Conservation (phyloP, 2,329 filamentous ascomycete species). For the Claviceps digitariae region DNA sequence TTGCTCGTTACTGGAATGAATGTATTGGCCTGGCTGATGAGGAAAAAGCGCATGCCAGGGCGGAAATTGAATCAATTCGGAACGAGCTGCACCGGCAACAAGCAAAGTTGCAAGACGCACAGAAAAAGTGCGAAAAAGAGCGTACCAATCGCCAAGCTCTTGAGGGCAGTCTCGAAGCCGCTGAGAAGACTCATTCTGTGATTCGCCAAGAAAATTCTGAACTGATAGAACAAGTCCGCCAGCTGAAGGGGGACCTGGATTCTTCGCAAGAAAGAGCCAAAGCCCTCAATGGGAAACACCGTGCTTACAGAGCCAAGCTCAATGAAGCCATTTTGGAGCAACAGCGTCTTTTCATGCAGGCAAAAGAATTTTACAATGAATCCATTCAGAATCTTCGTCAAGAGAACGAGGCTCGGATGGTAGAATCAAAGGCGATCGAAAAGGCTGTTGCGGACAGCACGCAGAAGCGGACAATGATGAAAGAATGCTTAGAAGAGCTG, state of each 20-base stretch:
- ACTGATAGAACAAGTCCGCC: slow-evolving; percentile 15
- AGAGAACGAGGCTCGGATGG: slow-evolving; percentile 15
- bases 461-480: slow-evolving; percentile 21
- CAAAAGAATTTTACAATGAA: slow-evolving; percentile 20
- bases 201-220: slow-evolving; percentile 13
- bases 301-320: slow-evolving; percentile 23
- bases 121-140: slow-evolving; percentile 10
- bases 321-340: slow-evolving; percentile 34
- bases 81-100: slow-evolving; percentile 10
- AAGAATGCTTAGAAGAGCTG: slow-evolving; percentile 16
- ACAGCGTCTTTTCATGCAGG: slow-evolving; percentile 25
- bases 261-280: slow-evolving; percentile 11
- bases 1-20: slow-evolving; percentile 21
- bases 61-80: slow-evolving; percentile 16
- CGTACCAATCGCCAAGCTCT: slow-evolving; percentile 13
- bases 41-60: slow-evolving; percentile 13
- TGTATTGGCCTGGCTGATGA: slow-evolving; percentile 18
- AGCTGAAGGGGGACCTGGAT: slow-evolving; percentile 14
- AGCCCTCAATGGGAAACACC: slow-evolving; percentile 20
- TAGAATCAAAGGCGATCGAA: slow-evolving; percentile 13
- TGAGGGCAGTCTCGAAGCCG: slow-evolving; percentile 12
- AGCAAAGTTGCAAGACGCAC: slow-evolving; percentile 8
- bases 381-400: slow-evolving; percentile 20
- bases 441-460: slow-evolving; percentile 14
- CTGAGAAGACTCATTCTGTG: slow-evolving; percentile 12